A percentile compares a stretch with the other conserved stretches of the same genome.
Evolutionary conservation across 768 basidiomycete genomes (phyloP).

Genomic region (Imleria badia): DNA sequence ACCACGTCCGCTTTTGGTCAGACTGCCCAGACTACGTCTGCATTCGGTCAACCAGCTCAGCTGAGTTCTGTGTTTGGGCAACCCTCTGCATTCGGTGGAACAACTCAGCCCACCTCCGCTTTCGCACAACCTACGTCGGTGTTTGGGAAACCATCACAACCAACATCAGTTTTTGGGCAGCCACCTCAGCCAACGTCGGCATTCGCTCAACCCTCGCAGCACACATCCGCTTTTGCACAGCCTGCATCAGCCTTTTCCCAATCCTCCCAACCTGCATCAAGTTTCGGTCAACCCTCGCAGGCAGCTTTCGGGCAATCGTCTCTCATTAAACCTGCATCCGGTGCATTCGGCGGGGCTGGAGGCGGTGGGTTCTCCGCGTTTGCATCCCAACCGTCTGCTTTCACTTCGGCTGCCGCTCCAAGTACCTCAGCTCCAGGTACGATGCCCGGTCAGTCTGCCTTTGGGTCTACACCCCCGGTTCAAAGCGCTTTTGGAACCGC

Average conservation of each 20-base stretch:
- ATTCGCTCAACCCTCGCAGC: conserved; percentile 37
- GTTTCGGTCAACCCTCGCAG: conserved; percentile 37
- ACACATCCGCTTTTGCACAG: conserved; percentile 32
- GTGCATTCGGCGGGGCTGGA: conserved; percentile 47
- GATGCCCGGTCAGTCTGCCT: conserved; percentile 18
- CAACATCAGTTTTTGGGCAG: conserved; percentile 30
- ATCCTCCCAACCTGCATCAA: conserved; percentile 31
- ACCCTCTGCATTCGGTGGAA: conserved; percentile 35
- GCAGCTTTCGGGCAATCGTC: conserved; percentile 38
- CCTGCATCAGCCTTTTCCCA: conserved; percentile 28
- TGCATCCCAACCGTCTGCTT: conserved; percentile 45
- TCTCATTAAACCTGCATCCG: conserved; percentile 50
- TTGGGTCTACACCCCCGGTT: conserved; percentile 14
- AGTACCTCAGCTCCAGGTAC: conserved; percentile 2
- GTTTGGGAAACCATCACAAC: conserved; percentile 34
- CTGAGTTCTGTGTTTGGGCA: conserved; percentile 37
- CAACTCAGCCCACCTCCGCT: conserved; percentile 27
- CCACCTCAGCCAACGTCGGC: conserved; percentile 34
- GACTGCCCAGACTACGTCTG: conserved; percentile 24
- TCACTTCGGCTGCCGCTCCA: conserved; percentile 27
- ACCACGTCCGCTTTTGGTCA: conserved; percentile 39
- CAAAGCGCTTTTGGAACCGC: conserved; percentile 22
- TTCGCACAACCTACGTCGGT: conserved; percentile 30
- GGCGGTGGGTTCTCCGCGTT: conserved; percentile 54
- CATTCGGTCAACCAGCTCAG: conserved; percentile 35